These are phyloP conservation scores for Lepidium campestre DNA, from an alignment of 441 rosid species.

Conservation along the genomic window DNA sequence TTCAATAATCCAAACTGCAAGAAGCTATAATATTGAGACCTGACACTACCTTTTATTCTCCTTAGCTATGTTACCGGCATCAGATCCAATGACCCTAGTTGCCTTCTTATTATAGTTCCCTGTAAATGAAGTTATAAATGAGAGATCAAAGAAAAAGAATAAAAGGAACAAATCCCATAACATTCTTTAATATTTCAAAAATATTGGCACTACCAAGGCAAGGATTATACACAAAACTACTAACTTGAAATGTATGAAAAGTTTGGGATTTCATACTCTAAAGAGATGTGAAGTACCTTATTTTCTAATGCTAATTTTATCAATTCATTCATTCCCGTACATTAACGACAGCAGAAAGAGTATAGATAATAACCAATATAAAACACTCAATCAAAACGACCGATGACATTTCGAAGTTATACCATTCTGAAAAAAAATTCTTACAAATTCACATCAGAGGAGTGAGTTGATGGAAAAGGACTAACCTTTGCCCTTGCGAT, in stretches of 20 bases:
- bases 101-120: conserved; percentile 39
- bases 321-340: neutral
- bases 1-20: neutral
- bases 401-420: neutral
- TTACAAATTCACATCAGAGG: neutral
- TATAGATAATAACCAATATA: too few relatives aligned
- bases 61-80: conserved; percentile 26
- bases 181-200: neutral
- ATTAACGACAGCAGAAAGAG: neutral
- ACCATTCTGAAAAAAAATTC: neutral
- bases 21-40: neutral
- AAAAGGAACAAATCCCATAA: too few relatives aligned
- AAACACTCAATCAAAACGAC: neutral
- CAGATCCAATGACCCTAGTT: conserved; percentile 24
- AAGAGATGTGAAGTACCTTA: neutral
- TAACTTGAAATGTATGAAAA: neutral
- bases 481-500: conserved; percentile 50
- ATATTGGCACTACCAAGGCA: neutral
- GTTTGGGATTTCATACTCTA: neutral
- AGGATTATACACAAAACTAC: neutral
- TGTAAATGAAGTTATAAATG: conserved; percentile 17
- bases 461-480: neutral
- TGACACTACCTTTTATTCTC: conserved; percentile 50
- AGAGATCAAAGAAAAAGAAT: neutral
- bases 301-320: neutral